phyloP scores from a whole-genome alignment of 495 filamentous ascomycete species.

The Neurospora sp. region DNA sequence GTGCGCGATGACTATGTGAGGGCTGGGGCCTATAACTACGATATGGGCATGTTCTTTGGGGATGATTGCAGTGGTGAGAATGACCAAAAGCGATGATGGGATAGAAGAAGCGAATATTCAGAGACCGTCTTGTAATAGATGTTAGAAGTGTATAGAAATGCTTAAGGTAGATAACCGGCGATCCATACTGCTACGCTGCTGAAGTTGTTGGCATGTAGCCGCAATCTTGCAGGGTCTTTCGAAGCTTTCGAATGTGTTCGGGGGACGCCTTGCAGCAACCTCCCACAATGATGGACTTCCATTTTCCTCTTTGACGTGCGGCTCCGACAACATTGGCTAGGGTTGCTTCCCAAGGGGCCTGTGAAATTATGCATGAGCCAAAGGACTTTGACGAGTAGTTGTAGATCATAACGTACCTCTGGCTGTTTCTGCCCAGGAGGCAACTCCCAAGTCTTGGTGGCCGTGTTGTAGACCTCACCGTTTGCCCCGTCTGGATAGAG shows the following conservation, averaged over 20 bases:
- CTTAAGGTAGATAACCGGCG: background rate
- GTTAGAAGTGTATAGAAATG: background rate
- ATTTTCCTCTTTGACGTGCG: constrained; percentile 45
- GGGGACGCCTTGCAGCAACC: constrained; percentile 52
- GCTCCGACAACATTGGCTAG: constrained; percentile 47
- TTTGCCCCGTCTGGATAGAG: constrained; percentile 62
- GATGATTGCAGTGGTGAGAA: background rate
- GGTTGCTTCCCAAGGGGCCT: constrained; percentile 40
- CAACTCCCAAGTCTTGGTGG: constrained; percentile 47
- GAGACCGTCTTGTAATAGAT: background rate
- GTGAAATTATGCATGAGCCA: background rate
- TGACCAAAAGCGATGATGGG: background rate
- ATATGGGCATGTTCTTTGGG: background rate
- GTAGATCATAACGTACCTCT: constrained; percentile 6
- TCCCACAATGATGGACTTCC: constrained; percentile 44
- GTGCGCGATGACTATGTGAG: background rate
- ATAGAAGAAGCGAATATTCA: background rate
- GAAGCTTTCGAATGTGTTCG: constrained; percentile 40
- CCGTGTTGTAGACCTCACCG: constrained; percentile 54
- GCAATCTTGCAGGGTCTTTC: constrained; percentile 4
- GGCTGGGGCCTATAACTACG: background rate
- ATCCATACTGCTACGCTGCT: background rate
- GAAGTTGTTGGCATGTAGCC: background rate
- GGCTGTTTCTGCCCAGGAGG: constrained; percentile 11
- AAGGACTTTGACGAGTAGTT: background rate